Evolutionary conservation across 1,139 yeast species (phyloP).

Genomic region (Suhomyces atakaporum): DNA sequence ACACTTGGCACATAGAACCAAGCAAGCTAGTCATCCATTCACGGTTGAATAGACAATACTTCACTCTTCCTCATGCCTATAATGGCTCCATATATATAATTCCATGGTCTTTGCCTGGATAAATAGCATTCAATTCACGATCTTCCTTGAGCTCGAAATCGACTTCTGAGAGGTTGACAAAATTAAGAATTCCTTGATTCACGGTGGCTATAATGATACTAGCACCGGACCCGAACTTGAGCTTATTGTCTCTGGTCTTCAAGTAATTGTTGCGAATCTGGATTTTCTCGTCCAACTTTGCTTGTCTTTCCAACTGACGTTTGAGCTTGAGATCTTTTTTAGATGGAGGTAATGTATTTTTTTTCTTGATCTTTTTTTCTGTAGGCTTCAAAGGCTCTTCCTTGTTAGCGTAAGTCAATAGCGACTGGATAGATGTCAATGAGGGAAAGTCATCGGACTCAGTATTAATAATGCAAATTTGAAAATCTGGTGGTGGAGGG

Average conservation of each 20-base stretch:
- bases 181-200: constrained; percentile 73
- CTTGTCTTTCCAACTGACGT: constrained; percentile 28
- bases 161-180: constrained; percentile 59
- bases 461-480: constrained; percentile 61
- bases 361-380: constrained; percentile 11
- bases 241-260: constrained; percentile 28
- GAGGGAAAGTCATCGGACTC: constrained; percentile 55
- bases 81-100: constrained; percentile 18
- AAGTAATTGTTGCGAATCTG: constrained; percentile 30
- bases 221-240: constrained; percentile 46
- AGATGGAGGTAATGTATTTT: constrained; percentile 15
- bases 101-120: constrained; percentile 21
- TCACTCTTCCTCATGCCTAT: background rate
- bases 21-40: too few species aligned
- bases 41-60: too few species aligned
- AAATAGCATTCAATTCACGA: constrained; percentile 18
- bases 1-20: too few species aligned
- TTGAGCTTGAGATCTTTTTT: constrained; percentile 23
- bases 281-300: constrained; percentile 26
- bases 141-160: constrained; percentile 50
- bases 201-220: constrained; percentile 63
- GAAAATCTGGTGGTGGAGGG: constrained; percentile 71
- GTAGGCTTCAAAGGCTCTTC: background rate
- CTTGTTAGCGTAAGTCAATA: constrained; percentile 27
- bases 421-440: constrained; percentile 34